These are phyloP conservation scores for Apiospora malaysiana DNA, from an alignment of 2,329 filamentous ascomycete species.

Conservation along the genomic window DNA sequence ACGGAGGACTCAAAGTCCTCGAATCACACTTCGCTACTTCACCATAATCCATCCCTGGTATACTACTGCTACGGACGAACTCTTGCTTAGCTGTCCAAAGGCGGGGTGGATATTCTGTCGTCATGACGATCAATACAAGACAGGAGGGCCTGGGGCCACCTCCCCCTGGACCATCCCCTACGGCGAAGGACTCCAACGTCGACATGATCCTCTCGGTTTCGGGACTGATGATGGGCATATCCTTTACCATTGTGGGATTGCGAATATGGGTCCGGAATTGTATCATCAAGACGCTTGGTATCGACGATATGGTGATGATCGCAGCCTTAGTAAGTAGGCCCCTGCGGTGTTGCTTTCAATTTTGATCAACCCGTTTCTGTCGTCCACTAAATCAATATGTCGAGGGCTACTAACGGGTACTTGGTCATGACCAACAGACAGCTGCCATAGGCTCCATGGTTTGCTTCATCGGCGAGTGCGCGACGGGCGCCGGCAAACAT, in stretches of 20 bases:
- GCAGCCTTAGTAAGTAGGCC: conserved; percentile 20
- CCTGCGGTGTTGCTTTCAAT: not conserved
- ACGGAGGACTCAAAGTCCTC: not conserved
- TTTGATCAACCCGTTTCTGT: too few species aligned
- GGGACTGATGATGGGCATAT: conserved; percentile 19
- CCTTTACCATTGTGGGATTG: conserved; percentile 18
- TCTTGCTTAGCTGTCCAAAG: not conserved
- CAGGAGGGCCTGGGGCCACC: not conserved
- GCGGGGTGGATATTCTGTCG: not conserved
- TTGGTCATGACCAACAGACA: conserved; percentile 8
- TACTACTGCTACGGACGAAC: not conserved
- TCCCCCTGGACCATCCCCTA: not conserved
- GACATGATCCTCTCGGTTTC: conserved; percentile 21
- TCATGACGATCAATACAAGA: not conserved
- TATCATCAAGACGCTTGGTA: conserved; percentile 25
- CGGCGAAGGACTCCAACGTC: conserved; percentile 14
- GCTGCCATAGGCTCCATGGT: conserved; percentile 24
- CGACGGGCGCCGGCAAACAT: conserved; percentile 23
- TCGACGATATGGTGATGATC: conserved; percentile 25
- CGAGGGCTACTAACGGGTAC: not conserved
- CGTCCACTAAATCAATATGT: accelerated
- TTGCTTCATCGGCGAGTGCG: conserved; percentile 24
- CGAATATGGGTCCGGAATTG: conserved; percentile 24
- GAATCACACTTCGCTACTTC: not conserved
- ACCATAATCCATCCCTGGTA: not conserved